Evolutionary conservation across 495 filamentous ascomycete genomes (phyloP), one percentile per base, ranked within the genome.

Genomic region (Annulohypoxylon bovei): DNA sequence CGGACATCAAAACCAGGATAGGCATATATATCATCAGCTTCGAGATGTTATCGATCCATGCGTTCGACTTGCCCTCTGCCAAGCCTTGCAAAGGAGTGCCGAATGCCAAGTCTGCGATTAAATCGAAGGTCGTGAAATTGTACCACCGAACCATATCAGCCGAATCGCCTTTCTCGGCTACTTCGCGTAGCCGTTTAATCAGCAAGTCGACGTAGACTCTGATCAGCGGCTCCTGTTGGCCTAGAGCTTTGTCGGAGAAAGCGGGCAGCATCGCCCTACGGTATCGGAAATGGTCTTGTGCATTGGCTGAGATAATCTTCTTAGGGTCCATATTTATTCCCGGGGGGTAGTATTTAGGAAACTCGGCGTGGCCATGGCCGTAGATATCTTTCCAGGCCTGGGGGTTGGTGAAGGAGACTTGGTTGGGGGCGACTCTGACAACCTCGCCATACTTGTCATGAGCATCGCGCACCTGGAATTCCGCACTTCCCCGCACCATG

Each of bases 51-150:
- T 70, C 53, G n/a, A 83, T 70, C 80, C 81, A 84, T 4, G 76
- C 77, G 52, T 83, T 81, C 23, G 76, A 78, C 1, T 67, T 56
- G 6, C 62, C 63, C 4, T 69, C 65, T 9, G 75, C 70, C 1
- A 90, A 76, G 37, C 87, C 85, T 7, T 81, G 81, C 60, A 91
- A 87, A 0, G 87, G 75, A 42, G 86, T 85, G 0, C 86, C 87
- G 76, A 88, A 89, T 8, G 83, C 82, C 55, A 91, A 75, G 63
- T 90, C 87, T 1, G 86, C 88, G 65, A 88, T 87, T 25, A 89
- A 75, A 67, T 90, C 89, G 65, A 90, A 90, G 22, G 87, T 88
- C 0, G 83, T 85, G 71, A 79, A 90, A 42, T 87, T 89, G 57
- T 86, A 88, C 88, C 87, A 89, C 39, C 78, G 70, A 4, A 76